Evolutionary conservation across 2,329 filamentous ascomycete genomes (phyloP).

Genomic region (Pseudogymnoascus sp.): DNA sequence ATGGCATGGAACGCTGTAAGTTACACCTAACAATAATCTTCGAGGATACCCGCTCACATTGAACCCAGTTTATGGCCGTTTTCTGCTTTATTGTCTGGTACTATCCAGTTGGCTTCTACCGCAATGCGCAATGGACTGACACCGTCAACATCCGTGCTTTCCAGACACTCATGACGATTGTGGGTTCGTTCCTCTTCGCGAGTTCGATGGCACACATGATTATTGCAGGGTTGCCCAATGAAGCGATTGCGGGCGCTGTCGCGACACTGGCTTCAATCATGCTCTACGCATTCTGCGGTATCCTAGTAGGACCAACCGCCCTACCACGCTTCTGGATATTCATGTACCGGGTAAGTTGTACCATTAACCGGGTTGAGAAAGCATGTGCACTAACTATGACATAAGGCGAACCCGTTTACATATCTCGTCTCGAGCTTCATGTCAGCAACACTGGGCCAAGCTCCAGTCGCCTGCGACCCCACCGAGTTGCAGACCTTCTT

Average conservation of each 20-base stretch:
- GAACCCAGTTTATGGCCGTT: constrained; percentile 34
- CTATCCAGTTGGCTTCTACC: constrained; percentile 69
- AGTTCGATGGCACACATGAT: constrained; percentile 71
- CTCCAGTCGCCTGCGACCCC: constrained; percentile 52
- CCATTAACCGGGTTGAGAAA: neutral
- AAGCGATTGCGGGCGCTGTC: constrained; percentile 66
- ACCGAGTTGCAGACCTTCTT: constrained; percentile 61
- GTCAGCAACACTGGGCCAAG: constrained; percentile 59
- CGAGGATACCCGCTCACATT: neutral
- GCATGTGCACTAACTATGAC: neutral
- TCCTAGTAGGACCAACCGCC: constrained; percentile 52
- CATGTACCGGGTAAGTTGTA: constrained; percentile 57
- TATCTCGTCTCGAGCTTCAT: constrained; percentile 69
- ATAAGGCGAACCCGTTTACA: constrained; percentile 56
- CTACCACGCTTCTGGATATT: constrained; percentile 72
- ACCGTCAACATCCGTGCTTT: constrained; percentile 59
- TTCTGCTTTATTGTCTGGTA: constrained; percentile 75
- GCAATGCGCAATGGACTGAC: constrained; percentile 54
- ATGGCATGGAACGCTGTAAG: constrained; percentile 73
- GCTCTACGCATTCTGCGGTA: constrained; percentile 64
- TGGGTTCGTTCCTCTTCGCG: constrained; percentile 67
- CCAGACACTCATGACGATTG: constrained; percentile 68
- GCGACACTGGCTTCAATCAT: constrained; percentile 66
- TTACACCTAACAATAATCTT: constrained; percentile 18
- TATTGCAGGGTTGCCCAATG: constrained; percentile 64